Conservation (phyloP, 179 eudicot species). For the Silene coronaria region DNA sequence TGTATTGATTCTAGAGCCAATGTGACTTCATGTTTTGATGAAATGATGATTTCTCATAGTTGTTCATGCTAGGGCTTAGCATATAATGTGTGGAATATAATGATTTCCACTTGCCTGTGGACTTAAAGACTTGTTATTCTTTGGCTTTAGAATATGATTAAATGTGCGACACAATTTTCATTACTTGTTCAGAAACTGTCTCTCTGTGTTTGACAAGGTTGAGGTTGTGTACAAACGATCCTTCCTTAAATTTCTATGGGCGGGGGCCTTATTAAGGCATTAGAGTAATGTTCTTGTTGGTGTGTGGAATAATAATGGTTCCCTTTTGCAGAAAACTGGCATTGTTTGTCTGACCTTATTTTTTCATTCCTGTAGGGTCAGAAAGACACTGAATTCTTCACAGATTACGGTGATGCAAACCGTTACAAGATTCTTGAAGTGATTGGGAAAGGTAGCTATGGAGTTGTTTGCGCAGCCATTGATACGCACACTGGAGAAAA, state of each 20-base stretch:
- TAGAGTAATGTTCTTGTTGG: not conserved
- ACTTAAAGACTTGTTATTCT: too few species aligned
- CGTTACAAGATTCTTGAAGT: conserved; percentile 47
- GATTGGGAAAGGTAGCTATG: conserved; percentile 48
- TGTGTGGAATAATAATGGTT: not conserved
- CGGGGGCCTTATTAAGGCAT: too few species aligned
- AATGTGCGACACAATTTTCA: not conserved
- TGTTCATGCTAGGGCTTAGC: not conserved
- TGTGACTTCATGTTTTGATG: not conserved
- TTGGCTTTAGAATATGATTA: not conserved
- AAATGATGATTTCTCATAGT: not conserved
- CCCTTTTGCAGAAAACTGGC: not conserved
- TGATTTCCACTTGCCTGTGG: too few species aligned
- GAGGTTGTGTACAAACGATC: not conserved
- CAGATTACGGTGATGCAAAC: conserved; percentile 48
- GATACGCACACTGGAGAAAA: conserved; percentile 46
- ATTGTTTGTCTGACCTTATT: conserved; percentile 1
- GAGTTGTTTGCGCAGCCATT: conserved; percentile 49
- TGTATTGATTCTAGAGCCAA: not conserved
- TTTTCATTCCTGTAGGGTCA: conserved; percentile 35
- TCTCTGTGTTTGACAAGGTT: not conserved
- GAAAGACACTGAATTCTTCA: conserved; percentile 51
- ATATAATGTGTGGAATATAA: not conserved
- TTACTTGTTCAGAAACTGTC: not conserved
- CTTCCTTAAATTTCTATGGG: too few species aligned